phyloP scores from a whole-genome alignment of 1,284 basidiomycete species.

The Kalmanozyma brasiliensis region DNA sequence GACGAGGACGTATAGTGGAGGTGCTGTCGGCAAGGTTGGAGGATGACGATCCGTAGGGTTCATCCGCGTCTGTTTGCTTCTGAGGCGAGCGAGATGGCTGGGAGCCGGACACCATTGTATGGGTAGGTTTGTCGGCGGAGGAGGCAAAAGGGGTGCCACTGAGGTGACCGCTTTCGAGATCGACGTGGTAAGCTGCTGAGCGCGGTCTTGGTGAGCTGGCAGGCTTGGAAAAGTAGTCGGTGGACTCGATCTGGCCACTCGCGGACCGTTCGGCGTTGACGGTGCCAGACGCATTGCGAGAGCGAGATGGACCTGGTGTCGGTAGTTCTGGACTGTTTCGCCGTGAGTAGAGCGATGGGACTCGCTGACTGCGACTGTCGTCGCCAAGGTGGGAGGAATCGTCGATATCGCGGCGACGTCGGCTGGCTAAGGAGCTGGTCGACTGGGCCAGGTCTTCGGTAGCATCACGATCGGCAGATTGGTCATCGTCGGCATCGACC shows the following conservation, averaged over 20 bases:
- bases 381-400: conserved; percentile 9
- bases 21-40: conserved; percentile 13
- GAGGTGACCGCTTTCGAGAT: conserved; percentile 39
- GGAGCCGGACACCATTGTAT: conserved; percentile 13
- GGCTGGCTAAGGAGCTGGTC: conserved; percentile 21
- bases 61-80: conserved; percentile 10
- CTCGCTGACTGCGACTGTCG: conserved; percentile 25
- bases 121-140: conserved; percentile 15
- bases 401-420: conserved; percentile 25
- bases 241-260: conserved; percentile 11
- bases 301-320: conserved; percentile 31
- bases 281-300: conserved; percentile 24
- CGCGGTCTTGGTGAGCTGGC: conserved; percentile 9
- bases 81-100: neutral
- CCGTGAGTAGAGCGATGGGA: conserved; percentile 44
- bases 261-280: neutral
- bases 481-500: conserved; percentile 18
- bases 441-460: conserved; percentile 10
- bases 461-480: conserved; percentile 11
- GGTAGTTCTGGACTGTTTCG: conserved; percentile 45
- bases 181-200: conserved; percentile 29
- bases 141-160: conserved; percentile 33
- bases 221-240: conserved; percentile 36
- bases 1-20: conserved; percentile 29
- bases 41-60: conserved; percentile 12